These are phyloP conservation scores for Calocybe indica DNA, from an alignment of 768 basidiomycete genomes.

Conservation along the genomic window DNA sequence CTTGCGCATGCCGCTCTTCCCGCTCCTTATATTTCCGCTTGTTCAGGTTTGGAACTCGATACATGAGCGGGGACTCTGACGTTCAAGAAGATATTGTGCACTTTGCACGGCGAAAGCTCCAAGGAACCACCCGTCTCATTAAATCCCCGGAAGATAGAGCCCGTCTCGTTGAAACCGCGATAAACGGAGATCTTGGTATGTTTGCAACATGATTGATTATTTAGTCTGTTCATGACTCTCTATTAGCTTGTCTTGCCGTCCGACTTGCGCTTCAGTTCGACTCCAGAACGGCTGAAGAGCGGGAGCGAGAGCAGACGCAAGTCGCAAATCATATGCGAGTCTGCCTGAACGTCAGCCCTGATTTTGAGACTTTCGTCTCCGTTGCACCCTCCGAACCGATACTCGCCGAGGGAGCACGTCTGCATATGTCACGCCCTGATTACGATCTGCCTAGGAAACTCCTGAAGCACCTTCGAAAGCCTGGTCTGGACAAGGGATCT, in stretches of 20 bases:
- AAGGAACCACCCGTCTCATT: too few relatives aligned
- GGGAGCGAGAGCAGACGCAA: background rate
- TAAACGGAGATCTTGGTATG: too few relatives aligned
- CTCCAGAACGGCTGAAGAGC: background rate
- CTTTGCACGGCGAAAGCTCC: too few relatives aligned
- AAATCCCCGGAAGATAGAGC: too few relatives aligned
- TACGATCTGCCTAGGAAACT: too few relatives aligned
- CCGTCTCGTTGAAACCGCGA: too few relatives aligned
- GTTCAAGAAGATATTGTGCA: too few relatives aligned
- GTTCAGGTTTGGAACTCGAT: background rate
- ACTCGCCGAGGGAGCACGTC: conserved; percentile 11
- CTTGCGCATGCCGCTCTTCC: background rate
- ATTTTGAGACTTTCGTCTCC: background rate
- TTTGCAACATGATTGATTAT: too few relatives aligned
- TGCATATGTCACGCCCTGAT: background rate
- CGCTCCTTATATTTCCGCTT: background rate
- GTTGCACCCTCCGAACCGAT: conserved; percentile 14
- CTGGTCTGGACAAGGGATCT: conserved; percentile 9
- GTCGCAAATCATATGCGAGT: conserved; percentile 6
- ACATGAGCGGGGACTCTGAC: too few relatives aligned
- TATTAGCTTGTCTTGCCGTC: conserved; percentile 3
- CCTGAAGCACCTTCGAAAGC: background rate
- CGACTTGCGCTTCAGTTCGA: conserved; percentile 7
- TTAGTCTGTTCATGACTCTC: too few relatives aligned
- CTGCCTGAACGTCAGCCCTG: background rate